Percentiles rank a stretch among this genome's conserved stretches.
These are phyloP conservation scores for Geoglossum glabrum DNA, from an alignment of 495 filamentous ascomycete species.

Conservation along the genomic window DNA sequence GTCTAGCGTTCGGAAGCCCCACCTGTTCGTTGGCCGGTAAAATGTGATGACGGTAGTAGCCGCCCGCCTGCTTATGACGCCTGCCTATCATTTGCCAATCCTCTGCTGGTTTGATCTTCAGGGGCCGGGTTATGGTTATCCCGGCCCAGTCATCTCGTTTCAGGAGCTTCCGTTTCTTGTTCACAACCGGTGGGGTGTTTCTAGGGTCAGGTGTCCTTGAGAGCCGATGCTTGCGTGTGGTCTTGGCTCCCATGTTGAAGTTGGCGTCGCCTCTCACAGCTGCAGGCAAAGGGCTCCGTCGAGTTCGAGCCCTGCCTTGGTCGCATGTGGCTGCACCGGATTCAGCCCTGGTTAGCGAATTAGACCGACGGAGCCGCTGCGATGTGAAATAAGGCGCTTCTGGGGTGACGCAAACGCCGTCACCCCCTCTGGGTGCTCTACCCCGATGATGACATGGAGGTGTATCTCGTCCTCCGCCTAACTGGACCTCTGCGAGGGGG, in stretches of 20 bases:
- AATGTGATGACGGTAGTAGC: not conserved
- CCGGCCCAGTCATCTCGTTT: slow-evolving; percentile 2
- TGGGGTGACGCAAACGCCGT: no score
- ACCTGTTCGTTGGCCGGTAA: not conserved
- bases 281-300: not conserved
- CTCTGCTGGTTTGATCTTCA: not conserved
- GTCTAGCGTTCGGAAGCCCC: not conserved
- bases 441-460: not conserved
- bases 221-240: not conserved
- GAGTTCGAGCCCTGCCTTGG: not conserved
- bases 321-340: not conserved
- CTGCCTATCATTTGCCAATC: not conserved
- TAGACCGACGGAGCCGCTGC: not conserved
- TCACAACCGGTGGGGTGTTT: not conserved
- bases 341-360: not conserved
- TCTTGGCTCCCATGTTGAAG: not conserved
- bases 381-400: not conserved
- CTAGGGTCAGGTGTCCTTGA: not conserved
- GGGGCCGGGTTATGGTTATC: not conserved
- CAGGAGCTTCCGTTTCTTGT: not conserved
- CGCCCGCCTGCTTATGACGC: not conserved
- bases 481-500: not conserved
- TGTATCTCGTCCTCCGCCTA: not conserved
- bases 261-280: not conserved
- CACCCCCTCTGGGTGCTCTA: not conserved